phyloP scores from a whole-genome alignment of 2,329 filamentous ascomycete species.

The Phyllosticta citriasiana region DNA sequence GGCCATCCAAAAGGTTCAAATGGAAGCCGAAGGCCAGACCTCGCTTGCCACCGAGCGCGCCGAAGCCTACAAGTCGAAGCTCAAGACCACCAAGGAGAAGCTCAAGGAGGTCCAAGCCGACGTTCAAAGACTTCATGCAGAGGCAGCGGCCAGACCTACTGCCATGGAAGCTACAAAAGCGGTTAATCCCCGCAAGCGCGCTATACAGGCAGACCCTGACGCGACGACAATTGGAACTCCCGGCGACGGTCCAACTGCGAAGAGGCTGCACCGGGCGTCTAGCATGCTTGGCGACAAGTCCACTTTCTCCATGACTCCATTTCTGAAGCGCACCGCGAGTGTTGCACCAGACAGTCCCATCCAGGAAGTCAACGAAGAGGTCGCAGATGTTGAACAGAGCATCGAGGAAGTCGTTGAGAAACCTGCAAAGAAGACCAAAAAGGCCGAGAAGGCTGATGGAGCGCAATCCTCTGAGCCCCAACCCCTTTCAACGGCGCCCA shows the following conservation, averaged over 20 bases:
- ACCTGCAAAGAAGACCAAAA: conserved; percentile 22
- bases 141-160: conserved; percentile 20
- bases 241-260: conserved; percentile 36
- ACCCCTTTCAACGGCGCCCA: conserved; percentile 34
- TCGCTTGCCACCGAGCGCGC: conserved; percentile 61
- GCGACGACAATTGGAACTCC: conserved; percentile 39
- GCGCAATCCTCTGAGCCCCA: conserved; percentile 26
- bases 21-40: conserved; percentile 52
- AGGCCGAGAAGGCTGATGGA: conserved; percentile 20
- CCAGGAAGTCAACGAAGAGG: conserved; percentile 18
- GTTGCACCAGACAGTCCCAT: conserved; percentile 39
- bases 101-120: conserved; percentile 55
- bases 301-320: conserved; percentile 86
- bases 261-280: conserved; percentile 38
- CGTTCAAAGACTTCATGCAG: conserved; percentile 34
- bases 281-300: conserved; percentile 73
- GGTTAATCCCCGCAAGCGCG: conserved; percentile 34
- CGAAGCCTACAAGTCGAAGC: conserved; percentile 57
- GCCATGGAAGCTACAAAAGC: conserved; percentile 20
- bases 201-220: conserved; percentile 37
- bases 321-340: conserved; percentile 66
- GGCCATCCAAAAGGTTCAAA: conserved; percentile 44
- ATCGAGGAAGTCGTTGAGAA: conserved; percentile 20
- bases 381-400: conserved; percentile 17
- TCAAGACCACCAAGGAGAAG: conserved; percentile 60